Evolutionary conservation across 306 rosid genomes (phyloP).

Genomic region (Pterocarpus macrocarpus): DNA sequence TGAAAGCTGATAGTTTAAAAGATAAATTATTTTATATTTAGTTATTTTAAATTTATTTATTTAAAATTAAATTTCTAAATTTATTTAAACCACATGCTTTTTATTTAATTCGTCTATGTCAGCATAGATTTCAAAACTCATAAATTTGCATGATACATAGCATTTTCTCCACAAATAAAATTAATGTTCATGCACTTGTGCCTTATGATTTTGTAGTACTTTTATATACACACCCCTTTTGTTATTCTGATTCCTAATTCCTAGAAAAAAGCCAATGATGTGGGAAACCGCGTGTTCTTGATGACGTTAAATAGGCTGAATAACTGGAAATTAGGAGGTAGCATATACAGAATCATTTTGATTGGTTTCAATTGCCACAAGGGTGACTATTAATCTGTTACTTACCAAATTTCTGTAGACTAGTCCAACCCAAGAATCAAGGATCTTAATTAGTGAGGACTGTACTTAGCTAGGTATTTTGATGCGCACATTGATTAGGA

Average conservation of each 20-base stretch:
- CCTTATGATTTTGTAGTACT: not conserved
- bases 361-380: slow-evolving; percentile 28
- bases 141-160: no score
- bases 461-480: not conserved
- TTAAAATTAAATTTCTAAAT: no score
- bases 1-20: no score
- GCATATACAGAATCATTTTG: not conserved
- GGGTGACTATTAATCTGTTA: not conserved
- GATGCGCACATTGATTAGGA: slow-evolving; percentile 32
- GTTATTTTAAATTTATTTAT: no score
- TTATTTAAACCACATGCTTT: no score
- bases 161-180: not conserved
- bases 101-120: no score
- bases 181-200: not conserved
- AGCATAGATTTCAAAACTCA: no score
- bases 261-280: slow-evolving; percentile 43
- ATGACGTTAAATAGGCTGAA: slow-evolving; percentile 5
- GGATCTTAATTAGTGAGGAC: slow-evolving; percentile 20
- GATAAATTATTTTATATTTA: no score
- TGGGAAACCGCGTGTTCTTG: slow-evolving; percentile 24
- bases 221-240: not conserved
- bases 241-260: slow-evolving; percentile 18
- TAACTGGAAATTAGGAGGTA: not conserved
- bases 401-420: slow-evolving; percentile 24
- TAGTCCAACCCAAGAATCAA: slow-evolving; percentile 42